These are phyloP conservation scores for Xylariaceae sp. DNA, from an alignment of 2,329 filamentous ascomycete species.

Conservation along the genomic window DNA sequence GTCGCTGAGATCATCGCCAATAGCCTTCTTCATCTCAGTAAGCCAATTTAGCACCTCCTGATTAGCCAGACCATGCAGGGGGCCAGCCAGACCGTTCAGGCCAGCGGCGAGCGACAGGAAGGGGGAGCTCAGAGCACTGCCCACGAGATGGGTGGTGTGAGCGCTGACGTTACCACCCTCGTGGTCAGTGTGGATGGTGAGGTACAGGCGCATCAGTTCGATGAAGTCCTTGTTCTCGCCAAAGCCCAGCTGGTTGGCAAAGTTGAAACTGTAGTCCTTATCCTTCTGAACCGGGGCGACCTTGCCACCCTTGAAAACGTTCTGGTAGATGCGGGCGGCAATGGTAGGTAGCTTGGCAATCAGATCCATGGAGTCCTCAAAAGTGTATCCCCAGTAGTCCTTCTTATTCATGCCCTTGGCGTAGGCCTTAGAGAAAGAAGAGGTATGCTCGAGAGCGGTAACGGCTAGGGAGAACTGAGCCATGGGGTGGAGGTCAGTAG, in stretches of 20 bases:
- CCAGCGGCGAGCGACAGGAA: conserved; percentile 96
- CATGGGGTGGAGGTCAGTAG: conserved; percentile 98
- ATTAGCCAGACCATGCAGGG: conserved; percentile 98
- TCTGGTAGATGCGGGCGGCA: conserved; percentile 98
- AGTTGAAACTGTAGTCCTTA: conserved; percentile 99
- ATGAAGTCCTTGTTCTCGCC: conserved; percentile 94
- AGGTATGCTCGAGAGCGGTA: conserved; percentile 97
- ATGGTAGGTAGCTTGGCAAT: conserved; percentile 99
- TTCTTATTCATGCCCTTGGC: conserved; percentile 99
- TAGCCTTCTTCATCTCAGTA: conserved; percentile 94
- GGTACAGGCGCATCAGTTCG: conserved; percentile 97
- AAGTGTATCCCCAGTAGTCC: conserved; percentile 99
- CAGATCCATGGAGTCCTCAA: conserved; percentile 99
- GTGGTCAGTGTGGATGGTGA: conserved; percentile 99
- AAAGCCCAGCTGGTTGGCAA: conserved; percentile 99
- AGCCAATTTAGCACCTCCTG: conserved; percentile 99
- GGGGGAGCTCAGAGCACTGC: conserved; percentile 93
- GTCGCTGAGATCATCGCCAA: conserved; percentile 95
- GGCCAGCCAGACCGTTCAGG: conserved; percentile 96
- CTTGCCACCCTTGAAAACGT: conserved; percentile 99
- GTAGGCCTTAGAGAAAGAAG: conserved; percentile 96
- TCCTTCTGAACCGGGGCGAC: conserved; percentile 95
- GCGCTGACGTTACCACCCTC: conserved; percentile 99
- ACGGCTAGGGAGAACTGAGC: conserved; percentile 98
- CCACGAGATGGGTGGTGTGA: conserved; percentile 98